Base-by-base conservation (phyloP, 768 basidiomycete genomes). In the Sporobolomyces phaffii region DNA sequence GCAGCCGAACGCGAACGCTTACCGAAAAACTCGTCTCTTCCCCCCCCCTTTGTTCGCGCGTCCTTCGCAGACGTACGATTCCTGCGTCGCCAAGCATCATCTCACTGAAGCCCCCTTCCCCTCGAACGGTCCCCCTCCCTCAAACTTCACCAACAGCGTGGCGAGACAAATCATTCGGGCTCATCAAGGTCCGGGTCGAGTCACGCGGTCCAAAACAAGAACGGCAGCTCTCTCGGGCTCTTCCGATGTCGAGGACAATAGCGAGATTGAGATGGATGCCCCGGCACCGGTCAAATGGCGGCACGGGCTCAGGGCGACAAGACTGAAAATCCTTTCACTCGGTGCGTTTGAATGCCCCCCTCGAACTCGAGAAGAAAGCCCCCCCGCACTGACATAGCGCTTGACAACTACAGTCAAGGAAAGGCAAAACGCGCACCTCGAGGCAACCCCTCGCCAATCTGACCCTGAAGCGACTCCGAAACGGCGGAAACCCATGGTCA, bases 401-500 rank as follows among this genome's bases (percentile, higher is more conserved):
- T n/a, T n/a, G n/a, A n/a, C n/a, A n/a, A n/a, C 15, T 13, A 11
- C 57, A 64, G 68, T 45, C 48, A 65, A 63, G 44, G 68, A 65
- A 22, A 40, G 63, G 4, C 60, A 61, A 38, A 41, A 20, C 17
- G 44, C 31, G 5, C 29, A 29, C 10, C 34, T 58, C 24, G 63
- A 69, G 31, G 68, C 54, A 1, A 69, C 68, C 5, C 68, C 68
- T 2, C 53, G 60, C 0, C 68, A 69, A 36, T 36, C 15, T 1
- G 67, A 69, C 48, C 54, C 60, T 1, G 68, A 69, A 20, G 68
- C 68, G 11, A 69, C 68, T 5, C 68, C 68, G 18, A 62, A 59
- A 33, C 31, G 49, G 3, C 52, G 60, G n/a, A 62, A 68, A 31
- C 54, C 63, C 4, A 44, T 69, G 41, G 60, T 33, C 11, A 24